phyloP scores from a whole-genome alignment of 2,329 filamentous ascomycete genomes.

The Dothideomycetidae sp. region DNA sequence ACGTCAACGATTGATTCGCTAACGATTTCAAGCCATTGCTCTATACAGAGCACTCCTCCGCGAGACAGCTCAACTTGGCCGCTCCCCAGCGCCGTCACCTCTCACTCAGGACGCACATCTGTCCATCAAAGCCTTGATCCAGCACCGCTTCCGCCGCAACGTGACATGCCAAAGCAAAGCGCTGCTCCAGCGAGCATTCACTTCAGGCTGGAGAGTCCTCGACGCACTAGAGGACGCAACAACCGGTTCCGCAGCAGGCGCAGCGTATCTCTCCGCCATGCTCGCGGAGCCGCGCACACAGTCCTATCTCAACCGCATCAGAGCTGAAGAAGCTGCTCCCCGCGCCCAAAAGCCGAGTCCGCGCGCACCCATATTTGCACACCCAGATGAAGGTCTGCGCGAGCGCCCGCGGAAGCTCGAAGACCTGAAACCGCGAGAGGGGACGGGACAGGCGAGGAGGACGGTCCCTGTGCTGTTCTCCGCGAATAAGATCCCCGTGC shows the following conservation, averaged over 20 bases:
- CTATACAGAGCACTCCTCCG: conserved; percentile 58
- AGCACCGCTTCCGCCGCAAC: conserved; percentile 9
- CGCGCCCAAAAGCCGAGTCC: conserved; percentile 12
- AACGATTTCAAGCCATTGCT: conserved; percentile 41
- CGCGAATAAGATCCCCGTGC: conserved; percentile 45
- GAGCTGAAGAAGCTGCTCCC: conserved; percentile 3
- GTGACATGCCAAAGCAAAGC: conserved; percentile 20
- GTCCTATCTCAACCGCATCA: conserved; percentile 16
- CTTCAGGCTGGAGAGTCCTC: conserved; percentile 49
- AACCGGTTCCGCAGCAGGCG: not conserved
- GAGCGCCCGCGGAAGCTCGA: not conserved
- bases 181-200: conserved; percentile 47
- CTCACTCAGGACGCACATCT: no score
- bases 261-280: conserved; percentile 15
- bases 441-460: not conserved
- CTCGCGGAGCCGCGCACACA: conserved; percentile 16
- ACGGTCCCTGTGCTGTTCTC: conserved; percentile 43
- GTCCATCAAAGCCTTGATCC: conserved; percentile 23
- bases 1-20: not conserved
- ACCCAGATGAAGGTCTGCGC: not conserved
- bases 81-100: no score
- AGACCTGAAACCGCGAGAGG: not conserved
- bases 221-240: conserved; percentile 30
- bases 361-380: not conserved
- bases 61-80: no score